Conservation (phyloP, 2,329 filamentous ascomycete species). For the Hypoxylon sp. region DNA sequence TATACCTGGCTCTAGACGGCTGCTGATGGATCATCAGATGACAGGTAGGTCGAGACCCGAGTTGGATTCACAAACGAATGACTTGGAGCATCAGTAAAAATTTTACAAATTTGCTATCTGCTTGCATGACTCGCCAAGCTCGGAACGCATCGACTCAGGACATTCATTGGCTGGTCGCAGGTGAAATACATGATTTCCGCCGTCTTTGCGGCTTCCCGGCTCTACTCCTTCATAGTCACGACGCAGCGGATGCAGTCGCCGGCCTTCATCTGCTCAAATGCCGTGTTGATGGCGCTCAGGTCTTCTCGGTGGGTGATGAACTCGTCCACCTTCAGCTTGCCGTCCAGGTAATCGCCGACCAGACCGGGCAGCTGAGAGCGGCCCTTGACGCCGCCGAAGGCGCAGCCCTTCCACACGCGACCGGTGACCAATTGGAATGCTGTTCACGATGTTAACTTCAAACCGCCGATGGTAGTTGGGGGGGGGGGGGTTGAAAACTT, state of each 20-base stretch:
- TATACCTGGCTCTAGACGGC: neutral
- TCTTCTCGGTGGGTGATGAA: conserved; percentile 97
- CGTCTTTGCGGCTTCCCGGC: neutral
- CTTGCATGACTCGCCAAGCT: conserved; percentile 23
- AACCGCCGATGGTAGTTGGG: neutral
- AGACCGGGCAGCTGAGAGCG: conserved; percentile 88
- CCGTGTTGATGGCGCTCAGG: conserved; percentile 83
- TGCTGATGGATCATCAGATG: neutral
- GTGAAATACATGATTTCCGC: conserved; percentile 3
- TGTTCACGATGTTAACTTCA: conserved; percentile 49
- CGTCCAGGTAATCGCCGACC: conserved; percentile 87
- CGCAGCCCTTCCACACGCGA: conserved; percentile 96
- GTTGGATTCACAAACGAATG: neutral
- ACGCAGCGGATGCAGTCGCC: conserved; percentile 98
- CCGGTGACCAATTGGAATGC: conserved; percentile 99
- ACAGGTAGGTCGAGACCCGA: too few relatives aligned
- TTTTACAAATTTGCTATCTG: conserved; percentile 27
- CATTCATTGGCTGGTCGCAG: conserved; percentile 10
- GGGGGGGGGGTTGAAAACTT: conserved; percentile 54
- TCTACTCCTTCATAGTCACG: conserved; percentile 65
- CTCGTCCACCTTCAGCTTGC: conserved; percentile 96
- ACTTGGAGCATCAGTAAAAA: neutral
- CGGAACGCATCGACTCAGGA: conserved; percentile 3
- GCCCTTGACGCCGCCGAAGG: conserved; percentile 98
- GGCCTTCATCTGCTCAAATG: conserved; percentile 92